Conservation (phyloP, 306 rosid species). For the Citrullus amarus region DNA sequence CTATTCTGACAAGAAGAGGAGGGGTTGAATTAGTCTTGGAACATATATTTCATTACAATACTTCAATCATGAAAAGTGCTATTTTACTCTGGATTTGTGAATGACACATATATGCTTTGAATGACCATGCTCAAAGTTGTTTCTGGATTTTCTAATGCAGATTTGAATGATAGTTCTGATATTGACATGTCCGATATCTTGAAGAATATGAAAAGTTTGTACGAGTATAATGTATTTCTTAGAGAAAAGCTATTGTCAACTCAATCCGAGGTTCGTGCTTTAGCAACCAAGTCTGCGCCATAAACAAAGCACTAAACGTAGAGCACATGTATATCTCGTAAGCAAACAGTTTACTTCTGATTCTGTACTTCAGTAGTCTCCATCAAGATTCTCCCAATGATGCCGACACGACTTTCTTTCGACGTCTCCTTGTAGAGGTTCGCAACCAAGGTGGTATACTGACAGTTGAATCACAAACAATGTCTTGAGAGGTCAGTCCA, state of each 20-base stretch:
- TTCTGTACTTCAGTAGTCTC: background rate
- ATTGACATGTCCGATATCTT: constrained; percentile 55
- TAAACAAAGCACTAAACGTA: constrained; percentile 12
- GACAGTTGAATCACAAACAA: background rate
- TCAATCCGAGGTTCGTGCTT: constrained; percentile 43
- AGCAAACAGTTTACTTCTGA: background rate
- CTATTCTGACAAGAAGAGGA: background rate
- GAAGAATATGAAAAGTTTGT: constrained; percentile 59
- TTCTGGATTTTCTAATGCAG: constrained; percentile 31
- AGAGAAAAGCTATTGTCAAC: constrained; percentile 60
- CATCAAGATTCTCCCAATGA: background rate
- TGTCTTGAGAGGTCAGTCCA: background rate
- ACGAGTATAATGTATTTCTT: constrained; percentile 65
- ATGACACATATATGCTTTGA: background rate
- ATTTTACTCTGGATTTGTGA: background rate
- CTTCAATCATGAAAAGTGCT: background rate
- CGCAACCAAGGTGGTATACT: background rate
- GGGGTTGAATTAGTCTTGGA: background rate
- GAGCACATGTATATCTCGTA: background rate
- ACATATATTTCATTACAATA: background rate
- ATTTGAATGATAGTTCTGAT: constrained; percentile 40
- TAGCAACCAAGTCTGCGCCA: constrained; percentile 30
- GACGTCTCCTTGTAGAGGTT: background rate
- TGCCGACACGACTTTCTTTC: background rate
- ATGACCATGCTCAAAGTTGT: background rate